Base-by-base conservation (phyloP, 2,329 filamentous ascomycete species). In the Colletotrichum chrysophilum region DNA sequence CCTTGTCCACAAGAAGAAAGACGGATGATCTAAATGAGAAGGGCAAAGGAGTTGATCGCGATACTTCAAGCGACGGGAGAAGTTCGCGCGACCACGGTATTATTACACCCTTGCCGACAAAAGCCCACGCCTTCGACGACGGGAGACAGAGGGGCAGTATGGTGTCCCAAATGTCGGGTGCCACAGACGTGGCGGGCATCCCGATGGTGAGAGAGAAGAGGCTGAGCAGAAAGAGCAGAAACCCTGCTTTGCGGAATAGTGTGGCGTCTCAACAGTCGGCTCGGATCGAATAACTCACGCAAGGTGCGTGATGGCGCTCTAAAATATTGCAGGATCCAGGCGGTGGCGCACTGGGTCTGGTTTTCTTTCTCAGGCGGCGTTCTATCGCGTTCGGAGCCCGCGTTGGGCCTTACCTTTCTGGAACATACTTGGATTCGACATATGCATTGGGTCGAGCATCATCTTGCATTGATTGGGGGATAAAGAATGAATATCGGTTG, bases 131-230 rank as follows among this genome's bases (percentile, higher is more conserved):
- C 12, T 26, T 65, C 7, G 65, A 66, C 52, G 30, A 48, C 1
- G 14, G 43, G 5, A 43, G 56, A 21, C 69, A 73, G 12, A 64
- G 70, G 18, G 70, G 34, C 7, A 75, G 73, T 16, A 56, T 56
- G 38, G n/a, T 60, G 26, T 75, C 73, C 24, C 38, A 72, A 16
- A 73, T 73, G 64, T 73, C 70, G 24, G 70, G 34, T 14, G 64
- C 73, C 13, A 69, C 73, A 3, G 70, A 30, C 14, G 48, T 69
- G 7, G 43, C 70, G 7, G 64, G 43, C n/a, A 18, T 43, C 32
- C 73, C 73, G 14, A 68, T 65, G 70, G 73, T 69, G n/a, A 64
- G 73, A 26, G 70, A 75, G 73, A 75, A 75, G 58, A 73, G 70
- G 32, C 21, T 65, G 4, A 73, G 64, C 64, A 75, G 70, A 34